Conservation (phyloP, 1,139 yeast genomes). For the Candida labiduridarum region DNA sequence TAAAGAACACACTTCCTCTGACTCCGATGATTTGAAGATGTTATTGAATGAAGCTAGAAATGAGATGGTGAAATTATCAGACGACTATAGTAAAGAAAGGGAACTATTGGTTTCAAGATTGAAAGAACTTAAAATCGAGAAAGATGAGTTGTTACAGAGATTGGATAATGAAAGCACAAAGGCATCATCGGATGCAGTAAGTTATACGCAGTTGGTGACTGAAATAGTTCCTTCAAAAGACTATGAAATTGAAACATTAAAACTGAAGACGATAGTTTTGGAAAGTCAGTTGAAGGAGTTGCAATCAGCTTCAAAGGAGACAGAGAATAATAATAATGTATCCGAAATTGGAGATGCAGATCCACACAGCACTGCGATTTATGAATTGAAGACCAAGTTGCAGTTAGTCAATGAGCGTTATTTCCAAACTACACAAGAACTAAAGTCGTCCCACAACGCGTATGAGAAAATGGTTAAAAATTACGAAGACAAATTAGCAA, state of each 20-base stretch:
- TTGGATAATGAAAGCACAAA: slow-evolving; percentile 19
- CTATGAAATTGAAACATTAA: slow-evolving; percentile 25
- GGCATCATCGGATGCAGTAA: slow-evolving; percentile 25
- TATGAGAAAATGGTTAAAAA: slow-evolving; percentile 21
- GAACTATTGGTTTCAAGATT: slow-evolving; percentile 12
- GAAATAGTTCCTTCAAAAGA: slow-evolving; percentile 26
- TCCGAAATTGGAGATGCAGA: neutral
- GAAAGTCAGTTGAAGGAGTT: slow-evolving; percentile 7
- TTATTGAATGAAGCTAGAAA: slow-evolving; percentile 16
- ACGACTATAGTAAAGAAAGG: slow-evolving; percentile 11
- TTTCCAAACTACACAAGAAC: slow-evolving; percentile 19
- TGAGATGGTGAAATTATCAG: slow-evolving; percentile 11
- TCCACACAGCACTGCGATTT: slow-evolving; percentile 15
- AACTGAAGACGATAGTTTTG: slow-evolving; percentile 17
- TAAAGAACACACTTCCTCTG: neutral
- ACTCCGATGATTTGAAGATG: slow-evolving; percentile 16
- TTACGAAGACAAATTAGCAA: slow-evolving; percentile 27
- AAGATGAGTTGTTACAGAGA: slow-evolving; percentile 12
- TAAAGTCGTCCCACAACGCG: slow-evolving; percentile 18
- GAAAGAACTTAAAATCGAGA: slow-evolving; percentile 23
- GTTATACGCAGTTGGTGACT: slow-evolving; percentile 16
- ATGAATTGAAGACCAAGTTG: slow-evolving; percentile 24
- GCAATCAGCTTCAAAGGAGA: neutral
- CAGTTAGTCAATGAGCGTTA: slow-evolving; percentile 22
- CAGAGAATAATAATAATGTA: neutral